phyloP scores from a whole-genome alignment of 768 basidiomycete species.

The Phanerochaete carnosa region DNA sequence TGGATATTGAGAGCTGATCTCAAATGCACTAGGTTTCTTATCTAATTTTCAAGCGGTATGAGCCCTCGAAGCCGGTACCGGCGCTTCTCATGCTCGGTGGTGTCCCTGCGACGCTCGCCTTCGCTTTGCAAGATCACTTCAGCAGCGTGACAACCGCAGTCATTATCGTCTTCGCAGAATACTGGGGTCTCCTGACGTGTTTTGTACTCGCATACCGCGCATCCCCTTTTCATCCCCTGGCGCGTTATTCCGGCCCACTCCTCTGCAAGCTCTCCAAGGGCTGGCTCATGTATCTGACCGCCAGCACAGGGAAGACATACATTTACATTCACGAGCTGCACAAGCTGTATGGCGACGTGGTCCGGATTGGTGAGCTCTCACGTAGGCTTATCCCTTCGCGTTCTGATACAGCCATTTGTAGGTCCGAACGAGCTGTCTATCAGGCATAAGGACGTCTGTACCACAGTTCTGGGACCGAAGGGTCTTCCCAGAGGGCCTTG shows the following conservation, averaged over 20 bases:
- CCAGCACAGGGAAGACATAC: neutral
- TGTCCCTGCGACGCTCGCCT: neutral
- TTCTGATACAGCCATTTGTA: neutral
- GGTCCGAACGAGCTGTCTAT: constrained; percentile 13
- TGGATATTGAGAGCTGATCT: neutral
- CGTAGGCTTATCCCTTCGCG: neutral
- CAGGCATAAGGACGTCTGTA: neutral
- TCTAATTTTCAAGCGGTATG: constrained; percentile 8
- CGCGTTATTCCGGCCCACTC: constrained; percentile 7
- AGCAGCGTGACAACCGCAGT: neutral
- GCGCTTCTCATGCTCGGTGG: neutral
- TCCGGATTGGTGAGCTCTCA: constrained; percentile 2
- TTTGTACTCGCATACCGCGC: constrained; percentile 4
- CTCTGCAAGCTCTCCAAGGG: constrained; percentile 8
- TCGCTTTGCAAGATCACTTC: neutral
- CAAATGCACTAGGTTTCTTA: neutral
- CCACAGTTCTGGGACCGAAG: constrained; percentile 6
- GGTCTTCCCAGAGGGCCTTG: constrained; percentile 9
- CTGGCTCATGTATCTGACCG: neutral
- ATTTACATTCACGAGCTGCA: constrained; percentile 5
- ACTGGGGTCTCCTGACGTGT: neutral
- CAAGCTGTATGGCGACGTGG: constrained; percentile 7
- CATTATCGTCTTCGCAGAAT: neutral
- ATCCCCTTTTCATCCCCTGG: constrained; percentile 12
- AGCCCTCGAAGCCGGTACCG: neutral